A percentile compares a stretch with the other conserved stretches of the same genome.
phyloP scores from a whole-genome alignment of 2,329 filamentous ascomycete genomes.

The Thelonectria blattea region DNA sequence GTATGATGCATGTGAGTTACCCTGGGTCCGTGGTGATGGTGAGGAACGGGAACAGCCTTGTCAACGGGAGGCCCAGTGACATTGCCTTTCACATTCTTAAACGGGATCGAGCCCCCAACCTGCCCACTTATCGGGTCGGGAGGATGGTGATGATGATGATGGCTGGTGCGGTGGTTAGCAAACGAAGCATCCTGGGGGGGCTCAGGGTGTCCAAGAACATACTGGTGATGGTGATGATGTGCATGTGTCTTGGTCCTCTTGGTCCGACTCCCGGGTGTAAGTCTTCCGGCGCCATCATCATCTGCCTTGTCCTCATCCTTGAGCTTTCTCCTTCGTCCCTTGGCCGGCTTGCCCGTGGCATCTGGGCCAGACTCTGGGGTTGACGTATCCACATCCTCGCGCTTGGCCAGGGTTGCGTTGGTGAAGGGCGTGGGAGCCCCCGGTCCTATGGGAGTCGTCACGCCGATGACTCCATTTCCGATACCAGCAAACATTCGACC shows the following conservation, averaged over 20 bases:
- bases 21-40: conserved; percentile 57
- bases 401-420: conserved; percentile 52
- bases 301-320: conserved; percentile 79
- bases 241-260: conserved; percentile 72
- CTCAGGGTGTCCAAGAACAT: conserved; percentile 43
- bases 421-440: conserved; percentile 53
- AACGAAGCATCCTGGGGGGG: neutral
- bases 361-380: conserved; percentile 54
- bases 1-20: conserved; percentile 34
- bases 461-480: conserved; percentile 62
- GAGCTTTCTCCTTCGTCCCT: conserved; percentile 70
- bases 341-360: conserved; percentile 48
- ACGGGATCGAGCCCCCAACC: conserved; percentile 48
- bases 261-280: conserved; percentile 63
- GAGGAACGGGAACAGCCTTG: conserved; percentile 46
- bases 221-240: conserved; percentile 74
- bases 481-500: conserved; percentile 96
- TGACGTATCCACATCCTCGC: conserved; percentile 57
- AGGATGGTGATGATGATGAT: conserved; percentile 65
- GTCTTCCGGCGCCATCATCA: conserved; percentile 69
- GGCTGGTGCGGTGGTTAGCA: conserved; percentile 39
- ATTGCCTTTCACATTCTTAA: conserved; percentile 57
- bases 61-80: conserved; percentile 53
- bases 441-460: conserved; percentile 57
- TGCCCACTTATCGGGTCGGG: conserved; percentile 54